Conservation (phyloP, 2,329 filamentous ascomycete species). For the Epichloe sibirici region DNA sequence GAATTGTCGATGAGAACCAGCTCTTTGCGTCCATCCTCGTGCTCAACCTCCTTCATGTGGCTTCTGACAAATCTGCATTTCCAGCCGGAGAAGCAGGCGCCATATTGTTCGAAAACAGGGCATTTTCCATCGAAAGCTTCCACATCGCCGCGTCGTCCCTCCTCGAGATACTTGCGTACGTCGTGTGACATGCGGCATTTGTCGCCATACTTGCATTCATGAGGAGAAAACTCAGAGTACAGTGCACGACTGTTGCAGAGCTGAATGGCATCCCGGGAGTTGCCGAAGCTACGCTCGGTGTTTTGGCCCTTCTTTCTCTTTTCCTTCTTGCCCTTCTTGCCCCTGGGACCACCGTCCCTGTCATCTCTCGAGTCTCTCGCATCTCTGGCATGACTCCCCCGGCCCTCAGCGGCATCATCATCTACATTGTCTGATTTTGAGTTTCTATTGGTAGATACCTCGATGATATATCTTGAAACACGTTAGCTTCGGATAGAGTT, state of each 20-base stretch:
- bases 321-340: conserved; percentile 29
- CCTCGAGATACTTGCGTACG: conserved; percentile 69
- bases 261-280: conserved; percentile 61
- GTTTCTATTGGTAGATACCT: conserved; percentile 17
- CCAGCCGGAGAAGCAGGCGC: conserved; percentile 76
- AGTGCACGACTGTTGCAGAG: conserved; percentile 66
- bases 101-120: conserved; percentile 65
- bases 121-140: conserved; percentile 66
- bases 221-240: conserved; percentile 69
- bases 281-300: conserved; percentile 68
- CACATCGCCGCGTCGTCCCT: conserved; percentile 72
- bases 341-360: conserved; percentile 31
- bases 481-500: conserved; percentile 1
- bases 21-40: conserved; percentile 71
- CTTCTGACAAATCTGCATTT: conserved; percentile 85
- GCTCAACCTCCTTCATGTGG: conserved; percentile 71
- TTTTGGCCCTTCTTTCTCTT: conserved; percentile 58
- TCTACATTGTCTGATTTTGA: conserved; percentile 21
- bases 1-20: conserved; percentile 51
- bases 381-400: conserved; percentile 16
- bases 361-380: conserved; percentile 41
- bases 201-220: conserved; percentile 64
- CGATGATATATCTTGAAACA: conserved; percentile 29
- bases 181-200: conserved; percentile 76
- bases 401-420: conserved; percentile 37